Base-by-base conservation (phyloP, 1,139 yeast genomes). In the Yamadazyma atlantica region DNA sequence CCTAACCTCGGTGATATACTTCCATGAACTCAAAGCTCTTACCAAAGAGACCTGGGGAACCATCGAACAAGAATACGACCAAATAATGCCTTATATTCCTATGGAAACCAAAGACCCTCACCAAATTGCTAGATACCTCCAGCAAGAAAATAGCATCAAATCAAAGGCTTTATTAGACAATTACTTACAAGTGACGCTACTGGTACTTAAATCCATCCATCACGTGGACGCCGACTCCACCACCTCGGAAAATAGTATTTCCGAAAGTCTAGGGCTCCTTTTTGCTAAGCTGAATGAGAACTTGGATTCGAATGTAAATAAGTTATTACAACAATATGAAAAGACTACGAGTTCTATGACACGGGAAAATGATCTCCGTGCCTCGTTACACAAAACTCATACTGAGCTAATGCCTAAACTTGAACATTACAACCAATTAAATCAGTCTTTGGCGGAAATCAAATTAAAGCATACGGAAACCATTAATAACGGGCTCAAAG, bases 191-290 rank as follows among this genome's bases (percentile, higher is more conserved):
- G 46, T 50, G 32, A 51, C 61, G 2, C 43, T 56, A 4, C 72
- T 73, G 2, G 57, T 63, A 15, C 51, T 66, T 27, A 50, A 66
- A 36, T 51, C 70, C 1, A 56, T 64, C 4, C 68, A 66, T 42
- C 65, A 62, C 32, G 50, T 58, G 5, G 51, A 58, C 35, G 35
- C 48, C 16, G 54, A 60, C 29, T 42, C 61, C 32, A 60, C 69
- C 4, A 49, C 51, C 2, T 57, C 68, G 3, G 74, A 69, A 44
- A 38, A 51, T 19, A 49, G 49, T 16, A 56, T 68, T 1, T 48
- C 58, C 18, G 47, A 55, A 16, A 59, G 55, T 35, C 45, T 68
- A 4, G 31, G 43, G 23, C n/a, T 42, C 6, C 34, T 49, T 13
- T 49, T 41, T 34, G 50, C 57, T 10, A 45, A 44, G 21, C 42